Percentiles rank a stretch among this genome's conserved stretches.
phyloP scores from a whole-genome alignment of 352 stramenopile species.

The Saprolegnia parasitica region DNA sequence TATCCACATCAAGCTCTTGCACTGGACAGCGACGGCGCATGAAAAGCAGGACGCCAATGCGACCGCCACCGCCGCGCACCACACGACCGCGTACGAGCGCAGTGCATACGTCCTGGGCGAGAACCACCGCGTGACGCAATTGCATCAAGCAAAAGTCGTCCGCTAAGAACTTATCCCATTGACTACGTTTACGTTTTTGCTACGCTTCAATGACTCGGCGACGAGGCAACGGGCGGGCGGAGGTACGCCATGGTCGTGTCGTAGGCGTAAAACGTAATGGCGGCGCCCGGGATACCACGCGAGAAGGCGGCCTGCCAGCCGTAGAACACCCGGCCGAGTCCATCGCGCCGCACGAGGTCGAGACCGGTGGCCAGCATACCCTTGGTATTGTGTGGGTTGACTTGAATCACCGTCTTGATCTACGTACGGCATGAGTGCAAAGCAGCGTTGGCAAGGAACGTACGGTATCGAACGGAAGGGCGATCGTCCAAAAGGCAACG shows the following conservation, averaged over 20 bases:
- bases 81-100: conserved; percentile 15
- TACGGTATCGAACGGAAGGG: conserved; percentile 72
- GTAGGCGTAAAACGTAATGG: conserved; percentile 79
- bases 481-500: conserved; percentile 81
- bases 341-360: conserved; percentile 49
- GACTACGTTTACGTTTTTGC: neutral
- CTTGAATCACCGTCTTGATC: conserved; percentile 80
- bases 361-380: conserved; percentile 41
- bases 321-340: conserved; percentile 60
- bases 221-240: neutral
- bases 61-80: neutral
- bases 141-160: neutral
- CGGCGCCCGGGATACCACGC: conserved; percentile 62
- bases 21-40: conserved; percentile 11
- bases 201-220: neutral
- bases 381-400: conserved; percentile 42
- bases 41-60: conserved; percentile 11
- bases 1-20: conserved; percentile 24
- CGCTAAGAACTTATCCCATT: neutral
- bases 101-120: conserved; percentile 13
- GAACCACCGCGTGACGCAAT: conserved; percentile 1
- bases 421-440: neutral
- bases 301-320: conserved; percentile 80
- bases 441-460: neutral
- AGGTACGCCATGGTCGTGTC: conserved; percentile 57